Conservation (phyloP, 257 asterid genomes). For the Craterostigma plantagineum region DNA sequence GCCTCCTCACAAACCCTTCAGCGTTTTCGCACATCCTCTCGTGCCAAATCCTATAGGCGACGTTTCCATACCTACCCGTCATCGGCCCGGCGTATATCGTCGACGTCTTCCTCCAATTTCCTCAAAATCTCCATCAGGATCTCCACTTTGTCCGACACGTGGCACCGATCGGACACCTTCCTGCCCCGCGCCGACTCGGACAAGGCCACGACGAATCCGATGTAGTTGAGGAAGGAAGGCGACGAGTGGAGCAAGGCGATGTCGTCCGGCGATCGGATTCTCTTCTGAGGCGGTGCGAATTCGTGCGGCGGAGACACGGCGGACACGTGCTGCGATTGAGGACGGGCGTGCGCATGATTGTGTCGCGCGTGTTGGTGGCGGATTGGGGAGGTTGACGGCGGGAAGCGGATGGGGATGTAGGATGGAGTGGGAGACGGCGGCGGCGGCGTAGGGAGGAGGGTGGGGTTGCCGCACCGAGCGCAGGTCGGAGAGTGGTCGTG, state of each 20-base stretch:
- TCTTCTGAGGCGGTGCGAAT: slow-evolving; percentile 38
- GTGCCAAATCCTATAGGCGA: slow-evolving; percentile 65
- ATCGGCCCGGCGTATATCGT: slow-evolving; percentile 60
- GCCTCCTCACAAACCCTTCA: slow-evolving; percentile 27
- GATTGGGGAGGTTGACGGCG: slow-evolving; percentile 66
- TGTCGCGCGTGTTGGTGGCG: slow-evolving; percentile 56
- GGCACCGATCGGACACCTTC: slow-evolving; percentile 55
- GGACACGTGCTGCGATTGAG: slow-evolving; percentile 37
- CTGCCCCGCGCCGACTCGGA: slow-evolving; percentile 58
- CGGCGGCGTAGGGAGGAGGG: slow-evolving; percentile 19
- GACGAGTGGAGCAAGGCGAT: slow-evolving; percentile 42
- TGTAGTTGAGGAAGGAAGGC: slow-evolving; percentile 30
- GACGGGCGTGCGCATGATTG: slow-evolving; percentile 78
- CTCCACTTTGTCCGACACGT: slow-evolving; percentile 30
- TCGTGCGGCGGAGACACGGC: slow-evolving; percentile 40
- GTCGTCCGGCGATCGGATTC: slow-evolving; percentile 46
- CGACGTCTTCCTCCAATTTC: slow-evolving; percentile 33
- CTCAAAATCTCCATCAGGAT: slow-evolving; percentile 22
- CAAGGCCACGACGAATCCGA: slow-evolving; percentile 64
- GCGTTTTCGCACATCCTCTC: slow-evolving; percentile 53
- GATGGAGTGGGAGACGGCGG: slow-evolving; percentile 46
- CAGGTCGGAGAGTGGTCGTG: too few species aligned
- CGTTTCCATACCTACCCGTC: slow-evolving; percentile 58
- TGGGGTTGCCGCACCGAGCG: too few species aligned
- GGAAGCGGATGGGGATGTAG: slow-evolving; percentile 81